A percentile compares a stretch with the other conserved stretches of the same genome.
Evolutionary conservation across 306 rosid species (phyloP).

Genomic region (Hippophae tibetana): DNA sequence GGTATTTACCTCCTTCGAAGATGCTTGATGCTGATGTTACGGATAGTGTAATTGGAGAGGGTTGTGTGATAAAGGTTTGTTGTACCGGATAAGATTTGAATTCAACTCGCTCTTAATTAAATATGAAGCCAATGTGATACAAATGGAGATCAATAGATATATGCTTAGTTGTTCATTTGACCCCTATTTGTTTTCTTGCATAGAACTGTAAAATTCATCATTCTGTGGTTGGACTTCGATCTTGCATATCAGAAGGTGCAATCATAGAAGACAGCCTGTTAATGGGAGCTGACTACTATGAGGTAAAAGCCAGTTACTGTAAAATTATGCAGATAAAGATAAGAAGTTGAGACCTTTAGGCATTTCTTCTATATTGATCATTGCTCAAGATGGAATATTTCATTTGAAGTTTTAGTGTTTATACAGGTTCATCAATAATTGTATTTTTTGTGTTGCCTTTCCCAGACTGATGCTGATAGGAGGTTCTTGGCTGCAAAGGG

Average conservation of each 20-base stretch:
- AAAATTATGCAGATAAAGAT: not conserved
- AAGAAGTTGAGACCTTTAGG: too few species aligned
- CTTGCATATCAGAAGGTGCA: constrained; percentile 97
- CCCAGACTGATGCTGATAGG: constrained; percentile 82
- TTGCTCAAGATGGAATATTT: too few species aligned
- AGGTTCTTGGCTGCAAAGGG: constrained; percentile 78
- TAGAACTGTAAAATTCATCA: constrained; percentile 97
- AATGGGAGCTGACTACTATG: constrained; percentile 99
- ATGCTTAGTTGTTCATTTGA: not conserved
- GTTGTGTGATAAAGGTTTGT: constrained; percentile 89
- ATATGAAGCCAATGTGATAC: not conserved
- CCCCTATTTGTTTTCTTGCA: constrained; percentile 7
- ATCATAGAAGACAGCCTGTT: constrained; percentile 82
- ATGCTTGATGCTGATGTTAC: constrained; percentile 99
- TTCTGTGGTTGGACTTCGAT: constrained; percentile 86
- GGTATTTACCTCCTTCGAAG: constrained; percentile 94
- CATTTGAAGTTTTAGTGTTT: too few species aligned
- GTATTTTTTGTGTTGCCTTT: constrained; percentile 21
- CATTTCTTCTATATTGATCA: too few species aligned
- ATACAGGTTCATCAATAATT: constrained; percentile 2
- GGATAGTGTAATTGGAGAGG: constrained; percentile 95
- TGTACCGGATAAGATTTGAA: constrained; percentile 10
- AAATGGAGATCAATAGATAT: not conserved
- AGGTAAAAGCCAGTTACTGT: constrained; percentile 37
- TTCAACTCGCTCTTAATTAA: not conserved